These are phyloP conservation scores for Rhododendron williamsianum DNA, from an alignment of 148 eudicot species.

Conservation along the genomic window DNA sequence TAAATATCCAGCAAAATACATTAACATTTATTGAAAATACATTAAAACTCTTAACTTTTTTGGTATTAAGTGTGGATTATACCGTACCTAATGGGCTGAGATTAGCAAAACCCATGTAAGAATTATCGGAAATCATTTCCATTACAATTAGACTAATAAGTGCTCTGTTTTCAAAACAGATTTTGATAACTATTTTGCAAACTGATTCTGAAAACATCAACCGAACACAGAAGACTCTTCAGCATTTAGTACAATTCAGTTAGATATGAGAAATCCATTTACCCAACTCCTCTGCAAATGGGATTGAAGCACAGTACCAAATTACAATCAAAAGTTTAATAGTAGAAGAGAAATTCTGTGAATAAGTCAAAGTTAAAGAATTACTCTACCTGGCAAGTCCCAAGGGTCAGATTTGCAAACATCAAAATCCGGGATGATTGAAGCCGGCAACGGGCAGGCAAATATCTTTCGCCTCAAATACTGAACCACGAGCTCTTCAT, in stretches of 20 bases:
- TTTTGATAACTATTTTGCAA: background rate
- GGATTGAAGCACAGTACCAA: background rate
- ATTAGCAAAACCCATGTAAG: background rate
- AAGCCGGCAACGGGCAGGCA: constrained; percentile 72
- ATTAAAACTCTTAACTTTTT: too few species aligned
- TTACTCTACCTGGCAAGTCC: constrained; percentile 77
- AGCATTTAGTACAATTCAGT: background rate
- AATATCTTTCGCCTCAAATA: constrained; percentile 67
- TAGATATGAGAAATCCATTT: background rate
- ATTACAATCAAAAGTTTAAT: background rate
- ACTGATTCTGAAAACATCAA: background rate
- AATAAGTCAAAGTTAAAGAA: background rate
- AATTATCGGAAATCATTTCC: background rate
- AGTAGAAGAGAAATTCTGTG: background rate
- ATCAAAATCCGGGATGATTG: constrained; percentile 75
- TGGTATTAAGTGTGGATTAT: background rate
- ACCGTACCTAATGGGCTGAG: too few species aligned
- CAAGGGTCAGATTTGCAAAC: constrained; percentile 94
- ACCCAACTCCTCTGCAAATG: background rate
- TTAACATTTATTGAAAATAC: too few species aligned
- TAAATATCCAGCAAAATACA: too few species aligned
- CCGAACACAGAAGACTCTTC: background rate
- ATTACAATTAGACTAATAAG: background rate
- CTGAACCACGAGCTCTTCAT: constrained; percentile 78
- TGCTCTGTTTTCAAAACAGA: background rate